Evolutionary conservation across 768 basidiomycete species (phyloP).

Genomic region (Pulveroboletus sp.): DNA sequence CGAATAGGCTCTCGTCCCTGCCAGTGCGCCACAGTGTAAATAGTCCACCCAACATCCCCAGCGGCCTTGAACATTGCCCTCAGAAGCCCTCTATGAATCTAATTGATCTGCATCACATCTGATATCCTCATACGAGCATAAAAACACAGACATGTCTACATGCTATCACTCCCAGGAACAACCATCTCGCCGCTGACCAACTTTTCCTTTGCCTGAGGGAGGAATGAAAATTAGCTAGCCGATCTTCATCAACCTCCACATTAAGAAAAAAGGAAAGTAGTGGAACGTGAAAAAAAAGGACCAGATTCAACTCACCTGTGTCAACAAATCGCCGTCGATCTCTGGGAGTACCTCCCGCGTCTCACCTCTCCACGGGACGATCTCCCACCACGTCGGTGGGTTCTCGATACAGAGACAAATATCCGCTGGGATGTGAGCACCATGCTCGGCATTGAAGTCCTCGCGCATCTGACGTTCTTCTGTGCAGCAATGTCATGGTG

Average conservation of each 20-base stretch:
- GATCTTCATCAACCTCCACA: not conserved
- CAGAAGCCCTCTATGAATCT: not conserved
- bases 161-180: constrained; percentile 21
- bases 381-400: constrained; percentile 67
- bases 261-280: too few species aligned
- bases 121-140: not conserved
- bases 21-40: too few species aligned
- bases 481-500: constrained; percentile 22
- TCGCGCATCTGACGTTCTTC: constrained; percentile 64
- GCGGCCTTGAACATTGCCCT: not conserved
- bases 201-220: constrained; percentile 29
- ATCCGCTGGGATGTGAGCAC: constrained; percentile 70
- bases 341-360: constrained; percentile 54
- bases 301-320: constrained; percentile 37
- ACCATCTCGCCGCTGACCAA: constrained; percentile 12
- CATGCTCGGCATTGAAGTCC: constrained; percentile 70
- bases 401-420: constrained; percentile 75
- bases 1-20: too few species aligned
- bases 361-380: constrained; percentile 55
- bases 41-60: too few species aligned
- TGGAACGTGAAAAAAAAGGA: not conserved
- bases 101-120: not conserved
- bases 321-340: constrained; percentile 55
- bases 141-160: constrained; percentile 8
- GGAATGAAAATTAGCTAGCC: not conserved